These are phyloP conservation scores for Claviceps lovelessii DNA, from an alignment of 2,329 filamentous ascomycete genomes.

Conservation along the genomic window DNA sequence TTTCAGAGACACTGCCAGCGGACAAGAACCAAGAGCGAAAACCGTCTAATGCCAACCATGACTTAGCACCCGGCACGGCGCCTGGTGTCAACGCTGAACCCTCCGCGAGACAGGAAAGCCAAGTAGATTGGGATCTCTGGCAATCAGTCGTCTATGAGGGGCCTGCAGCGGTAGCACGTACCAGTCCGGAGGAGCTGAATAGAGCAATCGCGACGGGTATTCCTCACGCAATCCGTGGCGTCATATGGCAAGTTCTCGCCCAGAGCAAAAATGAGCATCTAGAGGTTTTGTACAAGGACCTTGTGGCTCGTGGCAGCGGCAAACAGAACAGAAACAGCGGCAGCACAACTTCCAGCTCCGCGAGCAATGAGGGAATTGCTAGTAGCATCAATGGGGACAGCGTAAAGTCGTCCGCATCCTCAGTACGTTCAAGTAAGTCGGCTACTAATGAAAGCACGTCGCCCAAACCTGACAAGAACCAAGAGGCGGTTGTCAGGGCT, in stretches of 20 bases:
- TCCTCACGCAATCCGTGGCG: conserved; percentile 86
- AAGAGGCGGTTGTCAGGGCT: conserved; percentile 50
- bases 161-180: conserved; percentile 71
- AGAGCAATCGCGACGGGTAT: conserved; percentile 86
- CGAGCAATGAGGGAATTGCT: conserved; percentile 37
- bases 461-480: conserved; percentile 44
- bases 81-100: conserved; percentile 67
- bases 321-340: conserved; percentile 54
- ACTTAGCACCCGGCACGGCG: conserved; percentile 70
- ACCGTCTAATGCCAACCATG: conserved; percentile 51
- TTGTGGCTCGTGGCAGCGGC: conserved; percentile 66
- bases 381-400: conserved; percentile 49
- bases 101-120: conserved; percentile 51
- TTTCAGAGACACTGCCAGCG: conserved; percentile 13
- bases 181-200: conserved; percentile 80
- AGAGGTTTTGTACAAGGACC: conserved; percentile 71
- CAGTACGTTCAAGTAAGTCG: conserved; percentile 65
- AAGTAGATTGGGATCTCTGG: conserved; percentile 99
- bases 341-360: conserved; percentile 34
- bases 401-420: conserved; percentile 66
- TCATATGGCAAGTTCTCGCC: conserved; percentile 94
- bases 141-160: conserved; percentile 92
- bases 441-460: conserved; percentile 41
- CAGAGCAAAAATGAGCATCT: conserved; percentile 89
- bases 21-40: conserved; percentile 25